Evolutionary conservation across 371 early-diverging fungal genomes (phyloP).

Genomic region (Syncephalastrum contaminatum): DNA sequence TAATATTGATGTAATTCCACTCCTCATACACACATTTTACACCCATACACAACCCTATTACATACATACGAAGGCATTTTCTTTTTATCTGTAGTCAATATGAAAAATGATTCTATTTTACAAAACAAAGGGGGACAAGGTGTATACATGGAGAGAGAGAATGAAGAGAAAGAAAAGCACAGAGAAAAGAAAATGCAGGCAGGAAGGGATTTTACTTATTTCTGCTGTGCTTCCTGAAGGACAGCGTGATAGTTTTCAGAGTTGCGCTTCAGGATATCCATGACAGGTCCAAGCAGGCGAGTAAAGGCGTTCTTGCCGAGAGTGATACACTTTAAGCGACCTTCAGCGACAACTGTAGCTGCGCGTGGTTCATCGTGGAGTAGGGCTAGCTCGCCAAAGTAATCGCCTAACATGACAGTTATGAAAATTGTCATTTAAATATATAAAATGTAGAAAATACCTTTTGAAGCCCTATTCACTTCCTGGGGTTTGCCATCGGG

Average conservation of each 20-base stretch:
- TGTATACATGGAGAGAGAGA: too few species aligned
- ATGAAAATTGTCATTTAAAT: constrained; percentile 56
- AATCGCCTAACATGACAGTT: neutral
- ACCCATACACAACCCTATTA: too few species aligned
- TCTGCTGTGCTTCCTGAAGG: constrained; percentile 18
- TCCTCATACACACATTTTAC: neutral
- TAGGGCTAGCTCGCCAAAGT: constrained; percentile 77
- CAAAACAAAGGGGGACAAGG: too few species aligned
- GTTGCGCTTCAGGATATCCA: constrained; percentile 91
- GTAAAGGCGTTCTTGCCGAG: constrained; percentile 91
- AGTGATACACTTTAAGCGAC: constrained; percentile 89
- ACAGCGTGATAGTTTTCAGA: constrained; percentile 72
- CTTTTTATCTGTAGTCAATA: too few species aligned
- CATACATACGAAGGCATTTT: too few species aligned
- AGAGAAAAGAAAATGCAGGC: constrained; percentile 2
- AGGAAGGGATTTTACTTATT: neutral
- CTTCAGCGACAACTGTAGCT: constrained; percentile 89
- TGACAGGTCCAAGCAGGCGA: constrained; percentile 90
- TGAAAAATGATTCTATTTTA: too few species aligned
- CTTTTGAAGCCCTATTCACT: constrained; percentile 77
- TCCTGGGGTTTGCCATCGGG: constrained; percentile 72
- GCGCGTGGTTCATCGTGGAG: constrained; percentile 89
- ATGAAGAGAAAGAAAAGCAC: neutral
- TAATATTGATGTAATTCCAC: constrained; percentile 2
- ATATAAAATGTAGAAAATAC: constrained; percentile 73